Conservation (phyloP, 2,329 filamentous ascomycete genomes). For the Colletotrichum tabaci region DNA sequence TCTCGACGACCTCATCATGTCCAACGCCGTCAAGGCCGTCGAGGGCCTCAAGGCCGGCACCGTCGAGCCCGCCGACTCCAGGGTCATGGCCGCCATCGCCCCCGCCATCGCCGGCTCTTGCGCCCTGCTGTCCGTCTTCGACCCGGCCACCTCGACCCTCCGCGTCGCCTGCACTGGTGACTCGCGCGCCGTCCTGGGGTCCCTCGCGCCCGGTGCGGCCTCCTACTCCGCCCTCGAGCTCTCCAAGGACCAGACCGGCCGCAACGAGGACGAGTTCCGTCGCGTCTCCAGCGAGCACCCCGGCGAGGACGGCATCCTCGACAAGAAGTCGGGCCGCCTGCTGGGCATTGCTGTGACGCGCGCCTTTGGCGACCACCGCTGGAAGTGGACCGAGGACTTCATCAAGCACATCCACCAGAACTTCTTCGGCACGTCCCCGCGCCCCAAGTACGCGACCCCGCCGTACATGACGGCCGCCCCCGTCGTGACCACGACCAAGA, state of each 20-base stretch:
- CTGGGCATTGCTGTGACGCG: slow-evolving; percentile 74
- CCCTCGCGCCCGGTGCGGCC: slow-evolving; percentile 53
- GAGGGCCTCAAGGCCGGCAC: slow-evolving; percentile 47
- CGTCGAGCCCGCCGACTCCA: slow-evolving; percentile 29
- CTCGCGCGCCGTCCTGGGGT: slow-evolving; percentile 75
- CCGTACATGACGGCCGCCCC: slow-evolving; percentile 80
- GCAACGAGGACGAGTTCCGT: slow-evolving; percentile 70
- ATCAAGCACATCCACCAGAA: slow-evolving; percentile 30
- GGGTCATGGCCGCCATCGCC: slow-evolving; percentile 47
- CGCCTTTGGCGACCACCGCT: slow-evolving; percentile 78
- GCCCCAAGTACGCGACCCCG: slow-evolving; percentile 66
- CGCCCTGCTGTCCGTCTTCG: slow-evolving; percentile 74
- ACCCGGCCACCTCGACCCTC: slow-evolving; percentile 66
- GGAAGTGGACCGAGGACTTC: slow-evolving; percentile 71
- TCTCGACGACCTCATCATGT: slow-evolving; percentile 70
- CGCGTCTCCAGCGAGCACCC: slow-evolving; percentile 73
- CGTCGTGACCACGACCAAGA: slow-evolving; percentile 70
- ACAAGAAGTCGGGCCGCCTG: slow-evolving; percentile 67
- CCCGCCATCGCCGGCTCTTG: slow-evolving; percentile 69
- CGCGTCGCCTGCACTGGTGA: slow-evolving; percentile 78
- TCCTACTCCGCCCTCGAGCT: slow-evolving; percentile 68
- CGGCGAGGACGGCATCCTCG: slow-evolving; percentile 69
- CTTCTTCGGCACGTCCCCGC: slow-evolving; percentile 63
- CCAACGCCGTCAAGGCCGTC: slow-evolving; percentile 51
- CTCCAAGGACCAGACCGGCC: slow-evolving; percentile 77